These are phyloP conservation scores for Cardamine occulta DNA, from an alignment of 345 rosid genomes.

Conservation along the genomic window DNA sequence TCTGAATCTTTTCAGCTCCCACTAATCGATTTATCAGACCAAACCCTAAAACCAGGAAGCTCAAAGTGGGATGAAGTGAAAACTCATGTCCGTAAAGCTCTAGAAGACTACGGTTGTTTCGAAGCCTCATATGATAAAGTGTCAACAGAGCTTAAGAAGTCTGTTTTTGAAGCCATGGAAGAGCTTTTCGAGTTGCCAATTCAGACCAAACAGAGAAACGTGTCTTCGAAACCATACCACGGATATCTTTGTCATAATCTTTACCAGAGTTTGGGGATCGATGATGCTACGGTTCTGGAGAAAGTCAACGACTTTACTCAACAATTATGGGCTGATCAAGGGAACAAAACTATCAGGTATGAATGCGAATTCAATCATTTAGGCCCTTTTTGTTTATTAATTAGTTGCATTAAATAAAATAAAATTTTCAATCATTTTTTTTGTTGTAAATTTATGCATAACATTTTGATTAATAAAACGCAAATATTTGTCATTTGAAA, in stretches of 20 bases:
- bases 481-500: background rate
- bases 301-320: constrained; percentile 38
- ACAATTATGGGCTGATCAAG: constrained; percentile 31
- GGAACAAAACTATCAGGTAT: constrained; percentile 36
- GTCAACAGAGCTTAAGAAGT: constrained; percentile 30
- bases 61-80: constrained; percentile 37
- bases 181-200: constrained; percentile 34
- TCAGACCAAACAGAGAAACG: constrained; percentile 37
- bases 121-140: constrained; percentile 33
- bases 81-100: constrained; percentile 39
- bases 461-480: background rate
- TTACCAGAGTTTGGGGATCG: constrained; percentile 39
- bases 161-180: constrained; percentile 29
- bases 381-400: background rate
- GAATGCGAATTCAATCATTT: background rate
- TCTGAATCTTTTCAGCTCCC: constrained; percentile 8
- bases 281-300: constrained; percentile 14
- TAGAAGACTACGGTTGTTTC: constrained; percentile 42
- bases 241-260: constrained; percentile 30
- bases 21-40: constrained; percentile 20
- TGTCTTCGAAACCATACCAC: constrained; percentile 26
- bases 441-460: background rate
- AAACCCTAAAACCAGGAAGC: constrained; percentile 38
- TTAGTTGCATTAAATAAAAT: too few species aligned
- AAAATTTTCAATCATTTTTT: background rate